Base-by-base conservation (phyloP, 2,329 filamentous ascomycete species). In the Venturia asperata region DNA sequence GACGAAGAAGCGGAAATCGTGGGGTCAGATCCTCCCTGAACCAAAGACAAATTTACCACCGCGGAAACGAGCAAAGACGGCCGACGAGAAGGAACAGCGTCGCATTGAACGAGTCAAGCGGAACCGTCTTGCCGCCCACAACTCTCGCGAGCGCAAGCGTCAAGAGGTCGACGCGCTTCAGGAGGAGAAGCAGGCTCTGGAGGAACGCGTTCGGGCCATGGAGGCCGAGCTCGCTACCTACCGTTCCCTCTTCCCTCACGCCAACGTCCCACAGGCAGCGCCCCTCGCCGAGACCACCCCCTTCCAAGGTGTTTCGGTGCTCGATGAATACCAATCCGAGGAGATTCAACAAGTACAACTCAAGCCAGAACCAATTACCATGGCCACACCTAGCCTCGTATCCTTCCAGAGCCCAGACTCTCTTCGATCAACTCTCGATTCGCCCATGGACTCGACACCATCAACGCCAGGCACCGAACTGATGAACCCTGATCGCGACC, bases 11-110 rank as follows among this genome's bases (percentile, higher is more conserved):
- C 84, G 94, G 72, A 99, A 97, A 80, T 97, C 94, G 61, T 99
- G 94, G 94, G 94, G 94, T 62, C 94, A 99, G 78, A 91, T 96
- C 75, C 86, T 97, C 49, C 94, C 94, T 21, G 91, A 95, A 74
- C 94, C 94, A 55, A 97, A 97, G 84, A 97, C 94, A 41, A 95
- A 93, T 74, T 86, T 97, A 9, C 93, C 93, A 67, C 93, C 93
- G 47, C 88, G 92, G 70, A 99, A 99, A 85, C 91, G 94, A 68
- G 94, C 94, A 71, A 99, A 97, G 84, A 99, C 94, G 2, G 93
- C 96, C 72, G 94, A 97, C 73, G 94, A 99, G 78, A 99, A 99
- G 80, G 94, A 97, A 79, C 94, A 99, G 78, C 89, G 94, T 56
- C 90, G 94, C 68, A 95, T 97, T 65, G 94, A 99, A 81, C 91